Conservation (phyloP, 345 rosid species). For the Eucalyptus cloeziana region DNA sequence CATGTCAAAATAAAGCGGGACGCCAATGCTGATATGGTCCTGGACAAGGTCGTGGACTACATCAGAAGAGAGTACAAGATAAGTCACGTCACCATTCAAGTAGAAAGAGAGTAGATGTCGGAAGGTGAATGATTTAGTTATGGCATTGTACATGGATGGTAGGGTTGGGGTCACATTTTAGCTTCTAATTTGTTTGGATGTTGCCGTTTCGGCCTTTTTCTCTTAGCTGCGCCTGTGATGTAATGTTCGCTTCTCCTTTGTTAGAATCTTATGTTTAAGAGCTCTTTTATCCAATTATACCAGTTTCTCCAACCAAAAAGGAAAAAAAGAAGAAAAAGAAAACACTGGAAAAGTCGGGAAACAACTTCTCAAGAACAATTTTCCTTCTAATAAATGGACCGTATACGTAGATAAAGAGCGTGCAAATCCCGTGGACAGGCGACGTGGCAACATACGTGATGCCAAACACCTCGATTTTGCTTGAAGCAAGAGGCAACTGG, state of each 20-base stretch:
- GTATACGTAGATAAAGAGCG: background rate
- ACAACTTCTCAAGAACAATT: background rate
- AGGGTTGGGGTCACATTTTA: background rate
- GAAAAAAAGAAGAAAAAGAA: no score
- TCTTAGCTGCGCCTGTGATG: background rate
- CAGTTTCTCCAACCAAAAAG: background rate
- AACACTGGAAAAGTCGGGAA: background rate
- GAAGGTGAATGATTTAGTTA: background rate
- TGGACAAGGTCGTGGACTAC: constrained; percentile 56
- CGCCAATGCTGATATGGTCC: constrained; percentile 63
- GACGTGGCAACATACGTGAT: background rate
- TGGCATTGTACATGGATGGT: background rate
- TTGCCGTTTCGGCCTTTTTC: background rate
- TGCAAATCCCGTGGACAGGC: background rate
- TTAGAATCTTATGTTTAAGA: background rate
- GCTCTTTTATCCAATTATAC: background rate
- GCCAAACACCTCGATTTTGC: background rate
- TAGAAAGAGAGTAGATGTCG: constrained; percentile 31
- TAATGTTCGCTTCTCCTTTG: background rate
- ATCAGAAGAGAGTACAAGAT: constrained; percentile 63
- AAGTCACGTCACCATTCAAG: constrained; percentile 71
- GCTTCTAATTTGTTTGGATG: background rate
- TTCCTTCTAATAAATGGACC: background rate
- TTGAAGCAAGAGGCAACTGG: background rate
- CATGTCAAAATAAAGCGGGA: constrained; percentile 67